Percentiles rank a stretch among this genome's conserved stretches.
Conservation (phyloP, 164 flowering plant species). For the Chimonanthus salicifolius region DNA sequence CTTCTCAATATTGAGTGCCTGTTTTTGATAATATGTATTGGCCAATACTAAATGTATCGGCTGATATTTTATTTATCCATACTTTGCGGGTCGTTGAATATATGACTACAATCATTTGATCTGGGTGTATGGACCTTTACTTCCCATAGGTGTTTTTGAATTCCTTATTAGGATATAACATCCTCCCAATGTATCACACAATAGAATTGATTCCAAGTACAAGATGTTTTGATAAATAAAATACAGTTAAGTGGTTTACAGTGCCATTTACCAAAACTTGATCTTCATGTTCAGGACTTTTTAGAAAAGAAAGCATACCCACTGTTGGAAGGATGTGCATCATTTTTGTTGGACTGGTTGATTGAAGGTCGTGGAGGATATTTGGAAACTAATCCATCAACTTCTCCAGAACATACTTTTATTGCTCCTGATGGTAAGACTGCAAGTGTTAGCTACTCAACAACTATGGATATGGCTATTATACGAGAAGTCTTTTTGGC, state of each 20-base stretch:
- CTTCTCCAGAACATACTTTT: conserved; percentile 92
- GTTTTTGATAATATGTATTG: too few relatives aligned
- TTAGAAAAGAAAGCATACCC: conserved; percentile 76
- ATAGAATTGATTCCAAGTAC: background rate
- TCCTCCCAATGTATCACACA: background rate
- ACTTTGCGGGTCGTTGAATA: too few relatives aligned
- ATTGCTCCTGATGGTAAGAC: conserved; percentile 77
- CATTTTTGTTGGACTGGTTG: conserved; percentile 88
- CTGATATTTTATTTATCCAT: too few relatives aligned
- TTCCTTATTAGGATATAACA: background rate
- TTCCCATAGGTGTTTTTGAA: too few relatives aligned
- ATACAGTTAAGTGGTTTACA: background rate
- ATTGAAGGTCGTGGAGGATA: conserved; percentile 64
- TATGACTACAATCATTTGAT: too few relatives aligned
- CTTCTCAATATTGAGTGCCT: too few relatives aligned
- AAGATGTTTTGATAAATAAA: background rate
- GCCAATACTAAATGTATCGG: too few relatives aligned
- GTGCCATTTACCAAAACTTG: background rate
- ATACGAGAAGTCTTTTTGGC: conserved; percentile 70
- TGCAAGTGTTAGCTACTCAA: conserved; percentile 90
- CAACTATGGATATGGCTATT: conserved; percentile 94
- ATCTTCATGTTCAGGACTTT: conserved; percentile 22
- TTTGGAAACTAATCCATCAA: conserved; percentile 90
- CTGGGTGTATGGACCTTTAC: too few relatives aligned
- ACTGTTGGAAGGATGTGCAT: conserved; percentile 68